phyloP scores from a whole-genome alignment of 2,329 filamentous ascomycete genomes.

The Cladosporium sp. region DNA sequence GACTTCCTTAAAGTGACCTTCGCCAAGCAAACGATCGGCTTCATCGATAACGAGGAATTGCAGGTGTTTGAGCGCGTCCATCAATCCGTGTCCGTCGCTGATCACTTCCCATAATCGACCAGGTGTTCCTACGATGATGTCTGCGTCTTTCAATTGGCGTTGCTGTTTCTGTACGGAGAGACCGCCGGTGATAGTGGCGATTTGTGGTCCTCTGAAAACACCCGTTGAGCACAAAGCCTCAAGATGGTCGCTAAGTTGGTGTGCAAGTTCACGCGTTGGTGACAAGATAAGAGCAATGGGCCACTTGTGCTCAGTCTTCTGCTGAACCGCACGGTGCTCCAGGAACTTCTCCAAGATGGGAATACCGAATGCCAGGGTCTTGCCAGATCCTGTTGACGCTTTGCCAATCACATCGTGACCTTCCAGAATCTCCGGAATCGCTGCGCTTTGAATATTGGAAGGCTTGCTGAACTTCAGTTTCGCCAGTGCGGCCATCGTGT shows the following conservation, averaged over 20 bases:
- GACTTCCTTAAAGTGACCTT: conserved; percentile 93
- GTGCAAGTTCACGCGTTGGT: conserved; percentile 88
- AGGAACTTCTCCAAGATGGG: conserved; percentile 87
- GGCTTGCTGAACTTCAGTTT: conserved; percentile 78
- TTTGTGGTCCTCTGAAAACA: conserved; percentile 58
- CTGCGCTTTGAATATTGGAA: conserved; percentile 74
- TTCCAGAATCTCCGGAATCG: conserved; percentile 78
- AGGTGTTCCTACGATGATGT: conserved; percentile 83
- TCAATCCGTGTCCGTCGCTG: conserved; percentile 68
- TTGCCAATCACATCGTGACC: conserved; percentile 95
- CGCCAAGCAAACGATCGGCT: conserved; percentile 85
- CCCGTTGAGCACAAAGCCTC: conserved; percentile 68
- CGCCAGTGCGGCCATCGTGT: conserved; percentile 71
- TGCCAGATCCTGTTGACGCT: conserved; percentile 92
- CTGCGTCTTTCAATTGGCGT: conserved; percentile 76
- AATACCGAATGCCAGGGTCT: conserved; percentile 92
- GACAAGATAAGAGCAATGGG: conserved; percentile 81
- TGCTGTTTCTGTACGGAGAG: conserved; percentile 94
- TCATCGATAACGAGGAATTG: conserved; percentile 89
- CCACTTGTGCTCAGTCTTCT: conserved; percentile 23
- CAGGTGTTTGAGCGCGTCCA: conserved; percentile 70
- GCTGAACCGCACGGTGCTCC: conserved; percentile 38
- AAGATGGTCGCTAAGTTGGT: conserved; percentile 85
- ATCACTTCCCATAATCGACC: conserved; percentile 94
- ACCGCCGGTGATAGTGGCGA: conserved; percentile 90